These are phyloP conservation scores for Entophlyctis luteolus DNA, from an alignment of 192 early-diverging fungal genomes.

Conservation along the genomic window DNA sequence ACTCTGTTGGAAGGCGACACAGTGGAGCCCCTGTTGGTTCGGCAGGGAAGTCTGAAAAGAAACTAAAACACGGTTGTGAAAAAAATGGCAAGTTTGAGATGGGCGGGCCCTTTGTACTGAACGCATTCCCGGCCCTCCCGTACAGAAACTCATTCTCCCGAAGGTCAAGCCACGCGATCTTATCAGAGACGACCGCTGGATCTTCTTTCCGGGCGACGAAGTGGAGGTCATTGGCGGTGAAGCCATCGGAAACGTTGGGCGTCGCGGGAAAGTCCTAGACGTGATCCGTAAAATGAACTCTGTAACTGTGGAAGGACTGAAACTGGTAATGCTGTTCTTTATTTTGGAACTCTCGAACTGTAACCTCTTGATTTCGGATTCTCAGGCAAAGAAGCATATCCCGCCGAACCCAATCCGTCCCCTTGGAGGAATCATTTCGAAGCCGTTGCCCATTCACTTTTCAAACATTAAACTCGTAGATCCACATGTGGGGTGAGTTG, in stretches of 20 bases:
- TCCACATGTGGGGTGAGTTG: constrained; percentile 38
- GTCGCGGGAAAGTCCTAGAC: constrained; percentile 59
- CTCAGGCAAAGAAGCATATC: constrained; percentile 50
- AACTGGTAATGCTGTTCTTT: constrained; percentile 34
- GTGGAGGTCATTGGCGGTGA: constrained; percentile 59
- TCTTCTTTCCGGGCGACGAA: constrained; percentile 8
- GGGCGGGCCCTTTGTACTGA: too few relatives aligned
- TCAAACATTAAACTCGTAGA: constrained; percentile 71
- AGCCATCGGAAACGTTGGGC: constrained; percentile 39
- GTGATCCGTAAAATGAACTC: constrained; percentile 60
- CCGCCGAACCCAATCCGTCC: constrained; percentile 53
- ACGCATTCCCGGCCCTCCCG: too few relatives aligned
- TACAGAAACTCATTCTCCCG: constrained; percentile 17
- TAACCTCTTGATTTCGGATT: constrained; percentile 2
- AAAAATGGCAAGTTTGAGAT: too few relatives aligned
- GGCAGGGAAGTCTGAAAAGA: too few relatives aligned
- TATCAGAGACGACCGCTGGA: constrained; percentile 12
- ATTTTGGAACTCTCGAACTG: too few relatives aligned
- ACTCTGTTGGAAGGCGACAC: too few relatives aligned
- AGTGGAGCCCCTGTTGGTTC: too few relatives aligned
- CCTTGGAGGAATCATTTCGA: constrained; percentile 51
- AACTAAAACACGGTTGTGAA: too few relatives aligned
- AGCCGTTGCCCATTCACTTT: constrained; percentile 67
- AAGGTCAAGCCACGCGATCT: constrained; percentile 14
- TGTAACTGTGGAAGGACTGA: constrained; percentile 57